Base-by-base conservation (phyloP, 2,329 filamentous ascomycete genomes). In the Alternaria alternata region DNA sequence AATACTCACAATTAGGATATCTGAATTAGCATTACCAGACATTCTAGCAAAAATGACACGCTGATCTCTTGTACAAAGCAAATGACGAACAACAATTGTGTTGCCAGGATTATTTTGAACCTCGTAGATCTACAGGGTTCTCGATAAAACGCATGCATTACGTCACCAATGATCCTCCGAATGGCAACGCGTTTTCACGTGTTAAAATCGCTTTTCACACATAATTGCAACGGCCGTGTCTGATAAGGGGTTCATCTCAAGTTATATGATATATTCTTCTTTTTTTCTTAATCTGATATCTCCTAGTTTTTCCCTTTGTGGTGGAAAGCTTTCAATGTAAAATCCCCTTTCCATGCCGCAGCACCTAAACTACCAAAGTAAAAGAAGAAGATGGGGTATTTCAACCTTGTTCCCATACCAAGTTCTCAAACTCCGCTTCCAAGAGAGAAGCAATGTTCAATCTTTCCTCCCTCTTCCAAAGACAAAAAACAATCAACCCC, bases 1-100 rank as follows among this genome's bases (percentile, higher is more conserved):
- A 4, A 42, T 5, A 81, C 83, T 76, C 77, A 87, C 86, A 59
- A 87, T 74, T 75, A 86, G 83, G 55, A 88, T 86, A 67, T 88
- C 85, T 7, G 81, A 81, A 69, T 84, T 85, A 22, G 81, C 85
- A 42, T 77, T 78, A 51, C 71, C 70, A 49, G 75, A 74, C 75
- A 78, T 78, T 24, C 76, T 14, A 14, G n/a, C 26, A n/a, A 36
- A 32, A 32, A 34, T 3, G 2, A 26, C 11, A 18, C 22, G 20
- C 22, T 7, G 9, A 39, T 14, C 20, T 32, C 24, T 26, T 7
- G 38, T n/a, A 26, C 4, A 7, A 30, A 8, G 34, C 34, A 11
- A 30, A 9, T 0, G 24, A 7, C 7, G 41, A 28, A 22, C 32
- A 22, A 11, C 6, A 30, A 26, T 7, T 26, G 36, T 5, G 24